Base-by-base conservation (phyloP, 371 early-diverging fungal species). In the Mucor circinelloides region DNA sequence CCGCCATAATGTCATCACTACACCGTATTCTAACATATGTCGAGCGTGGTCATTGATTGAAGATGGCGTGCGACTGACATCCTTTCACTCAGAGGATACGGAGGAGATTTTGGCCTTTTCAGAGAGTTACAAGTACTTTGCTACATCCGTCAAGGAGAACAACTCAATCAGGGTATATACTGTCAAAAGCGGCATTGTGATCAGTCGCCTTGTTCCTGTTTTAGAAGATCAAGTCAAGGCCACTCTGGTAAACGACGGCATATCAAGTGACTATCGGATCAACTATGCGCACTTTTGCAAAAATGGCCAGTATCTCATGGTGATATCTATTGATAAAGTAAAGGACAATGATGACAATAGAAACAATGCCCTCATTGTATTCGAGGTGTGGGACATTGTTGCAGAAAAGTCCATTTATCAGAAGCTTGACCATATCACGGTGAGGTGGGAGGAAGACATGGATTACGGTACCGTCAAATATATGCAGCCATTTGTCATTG, bases 41-140 rank as follows among this genome's bases (percentile, higher is more conserved):
- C 36, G 66, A 10, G 52, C 48, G 10, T 66, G 66, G 66, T 60
- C 66, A 5, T 40, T 59, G 28, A 27, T 25, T 10, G 60, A 66
- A 50, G 27, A 62, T 40, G 60, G 66, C 12, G 60, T 60, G 10
- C 48, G 59, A 1, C 13, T 66, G 2, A 66, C 66, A 10, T 66
- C 66, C n/a, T 60, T 60, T 60, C 21, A 50, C 17, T 46, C 59
- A 2, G 9, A 21, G 23, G 13, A 23, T 21, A 38, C 19, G 3
- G 52, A 66, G 30, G 44, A 59, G 5, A 59, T 66, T 3, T 40
- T 66, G 66, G 66, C 66, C 0, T 54, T 66, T 28, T 66, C 66
- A 4, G 28, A 58, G 6, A 30, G 60, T 40, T 60, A 60, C 10
- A 59, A 60, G 25, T 66, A 52, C 17, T 19, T 59, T 13, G 60